Conservation (phyloP, 176 grass and related monocot species). For the Aegilops sharonensis region DNA sequence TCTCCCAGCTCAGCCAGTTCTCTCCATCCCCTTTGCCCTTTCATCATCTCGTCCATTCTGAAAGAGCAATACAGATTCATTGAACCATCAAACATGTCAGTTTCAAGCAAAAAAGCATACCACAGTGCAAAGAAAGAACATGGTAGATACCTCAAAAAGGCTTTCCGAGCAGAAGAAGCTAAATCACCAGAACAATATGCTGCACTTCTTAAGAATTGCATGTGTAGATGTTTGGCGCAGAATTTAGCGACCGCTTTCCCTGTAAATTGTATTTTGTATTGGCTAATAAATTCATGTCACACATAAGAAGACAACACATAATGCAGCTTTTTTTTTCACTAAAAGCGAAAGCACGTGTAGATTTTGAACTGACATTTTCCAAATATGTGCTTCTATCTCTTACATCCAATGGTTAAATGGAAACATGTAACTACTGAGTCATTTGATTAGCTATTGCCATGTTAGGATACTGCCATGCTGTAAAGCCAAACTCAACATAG, state of each 20-base stretch:
- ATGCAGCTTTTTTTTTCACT: background rate
- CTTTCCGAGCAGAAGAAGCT: constrained; percentile 48
- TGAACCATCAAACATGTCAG: background rate
- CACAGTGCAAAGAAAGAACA: background rate
- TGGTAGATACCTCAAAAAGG: constrained; percentile 77
- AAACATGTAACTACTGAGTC: background rate
- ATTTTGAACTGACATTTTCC: background rate
- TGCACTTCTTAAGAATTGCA: constrained; percentile 66
- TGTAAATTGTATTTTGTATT: constrained; percentile 33
- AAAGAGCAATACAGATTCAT: constrained; percentile 28
- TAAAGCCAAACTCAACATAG: constrained; percentile 10
- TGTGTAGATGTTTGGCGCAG: constrained; percentile 81
- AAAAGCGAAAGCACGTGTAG: background rate
- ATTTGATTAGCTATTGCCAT: constrained; percentile 9
- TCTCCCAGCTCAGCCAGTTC: constrained; percentile 74
- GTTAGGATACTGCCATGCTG: background rate
- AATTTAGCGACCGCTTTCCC: constrained; percentile 92
- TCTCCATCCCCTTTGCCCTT: constrained; percentile 97
- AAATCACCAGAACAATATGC: constrained; percentile 62
- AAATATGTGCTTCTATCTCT: background rate
- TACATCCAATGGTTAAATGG: background rate
- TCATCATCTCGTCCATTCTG: constrained; percentile 99
- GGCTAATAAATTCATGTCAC: background rate
- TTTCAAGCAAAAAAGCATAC: background rate
- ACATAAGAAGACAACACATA: constrained; percentile 4